Conservation (phyloP, 805 yeast species). For the Lachancea sp. region DNA sequence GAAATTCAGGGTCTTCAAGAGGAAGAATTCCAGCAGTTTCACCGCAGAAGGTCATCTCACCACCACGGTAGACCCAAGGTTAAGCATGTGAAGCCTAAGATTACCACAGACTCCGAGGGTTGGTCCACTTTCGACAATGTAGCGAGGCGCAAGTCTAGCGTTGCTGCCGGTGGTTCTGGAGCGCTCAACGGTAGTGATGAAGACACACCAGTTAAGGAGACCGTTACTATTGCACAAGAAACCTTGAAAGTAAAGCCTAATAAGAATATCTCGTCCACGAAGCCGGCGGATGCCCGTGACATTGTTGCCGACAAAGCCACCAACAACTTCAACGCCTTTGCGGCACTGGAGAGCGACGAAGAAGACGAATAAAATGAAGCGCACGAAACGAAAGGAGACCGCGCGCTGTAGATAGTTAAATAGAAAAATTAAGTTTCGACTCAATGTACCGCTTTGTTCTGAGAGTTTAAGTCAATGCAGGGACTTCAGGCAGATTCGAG, state of each 20-base stretch:
- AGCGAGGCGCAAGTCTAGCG: slow-evolving; percentile 19
- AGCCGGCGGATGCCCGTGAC: slow-evolving; percentile 69
- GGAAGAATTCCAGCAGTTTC: slow-evolving; percentile 37
- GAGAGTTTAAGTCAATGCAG: no score
- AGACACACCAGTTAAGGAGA: slow-evolving; percentile 40
- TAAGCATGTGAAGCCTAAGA: slow-evolving; percentile 48
- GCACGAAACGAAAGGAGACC: neutral
- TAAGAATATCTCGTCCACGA: slow-evolving; percentile 67
- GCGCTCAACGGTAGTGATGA: slow-evolving; percentile 34
- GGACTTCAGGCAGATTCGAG: no score
- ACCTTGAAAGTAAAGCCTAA: slow-evolving; percentile 58
- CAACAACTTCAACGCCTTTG: slow-evolving; percentile 71
- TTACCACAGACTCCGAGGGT: slow-evolving; percentile 66
- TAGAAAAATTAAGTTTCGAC: no score
- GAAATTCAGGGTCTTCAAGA: slow-evolving; percentile 36
- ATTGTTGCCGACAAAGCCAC: slow-evolving; percentile 61
- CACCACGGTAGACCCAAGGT: slow-evolving; percentile 45
- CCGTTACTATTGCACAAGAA: slow-evolving; percentile 38
- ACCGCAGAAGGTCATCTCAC: slow-evolving; percentile 53
- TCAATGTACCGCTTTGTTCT: neutral
- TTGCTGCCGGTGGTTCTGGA: slow-evolving; percentile 11
- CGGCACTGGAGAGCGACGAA: slow-evolving; percentile 57
- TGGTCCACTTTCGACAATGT: slow-evolving; percentile 65
- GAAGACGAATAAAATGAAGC: slow-evolving; percentile 39
- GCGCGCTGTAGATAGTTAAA: neutral